Conservation (phyloP, 73 alveolate genomes). For the Paramecium caudatum region DNA sequence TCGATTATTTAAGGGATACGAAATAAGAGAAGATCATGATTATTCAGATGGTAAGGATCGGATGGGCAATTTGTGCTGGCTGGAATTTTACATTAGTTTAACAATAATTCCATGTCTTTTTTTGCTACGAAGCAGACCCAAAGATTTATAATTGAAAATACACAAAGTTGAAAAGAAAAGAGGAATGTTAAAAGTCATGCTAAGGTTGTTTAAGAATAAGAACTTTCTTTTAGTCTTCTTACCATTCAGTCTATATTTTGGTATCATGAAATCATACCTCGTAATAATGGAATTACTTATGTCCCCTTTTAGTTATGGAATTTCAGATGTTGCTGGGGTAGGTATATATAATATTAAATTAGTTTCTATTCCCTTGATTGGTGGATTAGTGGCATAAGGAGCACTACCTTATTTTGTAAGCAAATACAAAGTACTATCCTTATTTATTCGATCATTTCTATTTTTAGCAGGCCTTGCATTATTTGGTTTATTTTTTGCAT, state of each 20-base stretch:
- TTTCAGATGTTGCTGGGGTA: background rate
- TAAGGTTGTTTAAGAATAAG: slow-evolving; percentile 17
- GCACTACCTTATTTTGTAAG: background rate
- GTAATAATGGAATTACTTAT: slow-evolving; percentile 19
- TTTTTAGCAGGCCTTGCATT: background rate
- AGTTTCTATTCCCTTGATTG: slow-evolving; percentile 24
- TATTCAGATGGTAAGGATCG: background rate
- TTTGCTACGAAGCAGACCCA: background rate
- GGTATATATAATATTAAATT: background rate
- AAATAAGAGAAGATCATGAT: background rate
- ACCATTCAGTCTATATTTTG: slow-evolving; percentile 57
- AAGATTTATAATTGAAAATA: background rate
- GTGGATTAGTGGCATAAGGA: slow-evolving; percentile 38
- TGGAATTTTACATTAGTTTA: slow-evolving; percentile 45
- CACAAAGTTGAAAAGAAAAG: slow-evolving; percentile 2
- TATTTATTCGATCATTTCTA: background rate
- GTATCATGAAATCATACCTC: background rate
- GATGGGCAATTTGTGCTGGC: background rate
- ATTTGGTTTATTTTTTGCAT: background rate
- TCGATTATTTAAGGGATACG: background rate
- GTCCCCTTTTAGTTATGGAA: background rate
- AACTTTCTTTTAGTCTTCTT: slow-evolving; percentile 19
- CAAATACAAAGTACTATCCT: background rate
- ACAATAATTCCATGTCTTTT: slow-evolving; percentile 1
- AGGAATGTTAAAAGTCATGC: background rate